phyloP scores from a whole-genome alignment of 1,284 basidiomycete genomes.

The Leccinum subrobustum region DNA sequence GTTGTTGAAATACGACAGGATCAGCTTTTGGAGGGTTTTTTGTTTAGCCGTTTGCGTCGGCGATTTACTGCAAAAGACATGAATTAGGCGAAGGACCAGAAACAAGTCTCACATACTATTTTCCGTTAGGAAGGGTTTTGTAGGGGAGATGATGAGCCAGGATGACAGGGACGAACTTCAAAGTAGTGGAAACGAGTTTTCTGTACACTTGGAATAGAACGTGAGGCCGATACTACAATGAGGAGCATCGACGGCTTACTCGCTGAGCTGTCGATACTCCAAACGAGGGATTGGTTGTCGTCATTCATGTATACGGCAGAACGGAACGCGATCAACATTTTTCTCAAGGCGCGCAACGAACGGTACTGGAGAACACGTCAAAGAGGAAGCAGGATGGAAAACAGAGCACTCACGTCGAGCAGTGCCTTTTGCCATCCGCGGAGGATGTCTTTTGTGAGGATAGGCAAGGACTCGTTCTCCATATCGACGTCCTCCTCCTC shows the following conservation, averaged over 20 bases:
- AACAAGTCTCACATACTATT: too few relatives aligned
- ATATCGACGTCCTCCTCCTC: slow-evolving; percentile 39
- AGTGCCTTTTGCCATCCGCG: slow-evolving; percentile 89
- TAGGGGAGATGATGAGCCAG: slow-evolving; percentile 87
- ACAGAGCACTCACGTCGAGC: slow-evolving; percentile 62
- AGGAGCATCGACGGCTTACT: slow-evolving; percentile 36
- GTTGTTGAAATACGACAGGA: slow-evolving; percentile 89
- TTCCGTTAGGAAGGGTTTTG: slow-evolving; percentile 79
- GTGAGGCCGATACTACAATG: slow-evolving; percentile 2
- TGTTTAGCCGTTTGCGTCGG: slow-evolving; percentile 74
- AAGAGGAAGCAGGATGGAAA: background rate
- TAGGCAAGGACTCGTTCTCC: slow-evolving; percentile 50
- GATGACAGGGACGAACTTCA: slow-evolving; percentile 91
- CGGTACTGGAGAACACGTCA: slow-evolving; percentile 56
- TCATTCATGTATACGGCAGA: slow-evolving; percentile 89
- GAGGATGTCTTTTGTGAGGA: slow-evolving; percentile 76
- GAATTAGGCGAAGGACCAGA: background rate
- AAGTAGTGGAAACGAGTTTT: slow-evolving; percentile 85
- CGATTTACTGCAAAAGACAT: slow-evolving; percentile 55
- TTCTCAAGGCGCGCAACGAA: slow-evolving; percentile 83
- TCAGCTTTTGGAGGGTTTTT: slow-evolving; percentile 82
- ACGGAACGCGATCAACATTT: slow-evolving; percentile 86
- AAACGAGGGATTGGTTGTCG: slow-evolving; percentile 73
- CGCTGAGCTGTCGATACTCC: slow-evolving; percentile 77
- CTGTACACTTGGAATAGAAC: slow-evolving; percentile 68